Evolutionary conservation across 2,329 filamentous ascomycete species (phyloP).

Genomic region (Fusarium lateritium): DNA sequence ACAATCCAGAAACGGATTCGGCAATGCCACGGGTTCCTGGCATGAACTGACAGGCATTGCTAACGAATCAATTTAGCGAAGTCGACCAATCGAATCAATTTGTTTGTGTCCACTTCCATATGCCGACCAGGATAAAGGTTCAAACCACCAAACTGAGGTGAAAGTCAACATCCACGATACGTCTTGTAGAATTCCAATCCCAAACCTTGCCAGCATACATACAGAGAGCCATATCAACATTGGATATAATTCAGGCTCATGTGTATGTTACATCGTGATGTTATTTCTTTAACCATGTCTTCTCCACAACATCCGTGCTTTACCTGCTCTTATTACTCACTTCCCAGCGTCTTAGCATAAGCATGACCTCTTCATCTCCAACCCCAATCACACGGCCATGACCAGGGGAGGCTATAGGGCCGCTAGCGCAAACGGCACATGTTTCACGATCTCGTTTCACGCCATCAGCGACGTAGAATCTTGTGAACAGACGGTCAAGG

Average conservation of each 20-base stretch:
- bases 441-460: constrained; percentile 46
- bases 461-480: constrained; percentile 18
- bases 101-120: neutral
- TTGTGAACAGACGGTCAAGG: constrained; percentile 33
- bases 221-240: constrained; percentile 1
- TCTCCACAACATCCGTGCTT: constrained; percentile 3
- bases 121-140: constrained; percentile 11
- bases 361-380: constrained; percentile 28
- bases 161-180: constrained; percentile 10
- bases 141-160: constrained; percentile 12
- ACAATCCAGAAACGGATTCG: constrained; percentile 36
- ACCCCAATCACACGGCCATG: constrained; percentile 11
- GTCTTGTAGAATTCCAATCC: constrained; percentile 20
- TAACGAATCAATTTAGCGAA: constrained; percentile 14
- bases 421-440: constrained; percentile 27
- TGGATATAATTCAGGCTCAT: neutral
- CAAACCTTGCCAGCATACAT: constrained; percentile 4
- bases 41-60: constrained; percentile 30
- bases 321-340: constrained; percentile 12
- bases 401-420: constrained; percentile 26
- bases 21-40: constrained; percentile 40
- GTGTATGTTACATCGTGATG: neutral
- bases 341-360: constrained; percentile 35
- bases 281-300: too few species aligned
- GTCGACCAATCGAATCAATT: neutral